phyloP scores from a whole-genome alignment of 129 eudicot genomes.

The Pittosporum tobira region DNA sequence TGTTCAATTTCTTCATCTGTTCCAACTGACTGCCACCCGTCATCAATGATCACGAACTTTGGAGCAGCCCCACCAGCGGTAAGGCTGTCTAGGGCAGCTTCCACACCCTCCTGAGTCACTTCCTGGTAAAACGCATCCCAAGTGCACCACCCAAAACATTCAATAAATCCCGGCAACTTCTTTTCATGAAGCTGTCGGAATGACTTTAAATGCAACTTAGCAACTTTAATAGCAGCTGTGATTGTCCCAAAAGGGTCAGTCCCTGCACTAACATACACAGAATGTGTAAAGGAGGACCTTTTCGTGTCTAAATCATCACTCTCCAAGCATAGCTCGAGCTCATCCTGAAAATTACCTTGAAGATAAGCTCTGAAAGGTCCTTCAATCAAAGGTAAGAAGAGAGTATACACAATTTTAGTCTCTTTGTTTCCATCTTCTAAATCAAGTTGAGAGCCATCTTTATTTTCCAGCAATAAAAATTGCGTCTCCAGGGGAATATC shows the following conservation, averaged over 20 bases:
- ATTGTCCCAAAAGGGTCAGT: slow-evolving; percentile 55
- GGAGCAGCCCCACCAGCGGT: slow-evolving; percentile 60
- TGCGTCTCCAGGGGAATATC: slow-evolving; percentile 89
- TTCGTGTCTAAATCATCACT: slow-evolving; percentile 51
- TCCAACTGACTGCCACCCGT: slow-evolving; percentile 86
- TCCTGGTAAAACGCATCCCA: slow-evolving; percentile 89
- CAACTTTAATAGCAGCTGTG: slow-evolving; percentile 38
- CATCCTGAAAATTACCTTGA: slow-evolving; percentile 50
- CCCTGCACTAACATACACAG: slow-evolving; percentile 46
- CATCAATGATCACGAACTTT: slow-evolving; percentile 68
- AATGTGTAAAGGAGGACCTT: slow-evolving; percentile 30
- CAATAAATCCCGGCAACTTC: slow-evolving; percentile 52
- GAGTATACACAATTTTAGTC: slow-evolving; percentile 38
- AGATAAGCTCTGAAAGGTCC: slow-evolving; percentile 77
- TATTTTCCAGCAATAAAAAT: slow-evolving; percentile 64
- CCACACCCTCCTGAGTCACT: slow-evolving; percentile 72
- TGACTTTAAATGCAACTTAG: slow-evolving; percentile 42
- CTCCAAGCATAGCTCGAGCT: slow-evolving; percentile 61
- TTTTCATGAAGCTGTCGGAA: slow-evolving; percentile 62
- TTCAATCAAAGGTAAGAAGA: slow-evolving; percentile 68
- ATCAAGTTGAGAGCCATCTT: too few species aligned
- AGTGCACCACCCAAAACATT: slow-evolving; percentile 85
- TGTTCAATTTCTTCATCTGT: slow-evolving; percentile 18
- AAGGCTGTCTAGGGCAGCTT: slow-evolving; percentile 54
- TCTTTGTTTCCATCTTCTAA: slow-evolving; percentile 21